Evolutionary conservation across 2,329 filamentous ascomycete genomes (phyloP).

Genomic region (Ophiosphaerella narmari): DNA sequence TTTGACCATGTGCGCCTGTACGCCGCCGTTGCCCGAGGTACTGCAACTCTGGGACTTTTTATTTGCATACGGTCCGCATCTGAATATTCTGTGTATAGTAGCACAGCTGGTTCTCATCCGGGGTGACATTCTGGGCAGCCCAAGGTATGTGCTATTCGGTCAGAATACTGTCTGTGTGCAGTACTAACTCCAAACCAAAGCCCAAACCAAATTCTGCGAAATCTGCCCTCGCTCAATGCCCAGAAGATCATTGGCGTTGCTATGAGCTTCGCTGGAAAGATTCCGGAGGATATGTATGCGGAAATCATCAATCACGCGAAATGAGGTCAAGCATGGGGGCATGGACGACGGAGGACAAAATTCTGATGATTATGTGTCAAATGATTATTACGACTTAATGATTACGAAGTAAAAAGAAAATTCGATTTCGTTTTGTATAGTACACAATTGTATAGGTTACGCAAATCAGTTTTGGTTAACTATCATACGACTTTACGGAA

Average conservation of each 20-base stretch:
- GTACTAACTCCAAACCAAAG: conserved; percentile 40
- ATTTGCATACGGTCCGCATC: conserved; percentile 90
- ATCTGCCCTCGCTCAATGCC: conserved; percentile 81
- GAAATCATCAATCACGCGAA: conserved; percentile 88
- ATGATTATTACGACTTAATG: too few species aligned
- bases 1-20: conserved; percentile 92
- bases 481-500: too few species aligned
- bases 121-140: conserved; percentile 78
- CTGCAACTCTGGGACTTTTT: conserved; percentile 95
- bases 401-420: too few species aligned
- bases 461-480: too few species aligned
- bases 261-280: conserved; percentile 83
- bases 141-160: conserved; percentile 64
- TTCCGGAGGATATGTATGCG: conserved; percentile 86
- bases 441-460: too few species aligned
- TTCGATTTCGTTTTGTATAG: too few species aligned
- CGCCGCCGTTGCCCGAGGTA: conserved; percentile 91
- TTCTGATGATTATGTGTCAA: too few species aligned
- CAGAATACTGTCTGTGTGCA: background rate
- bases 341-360: too few species aligned
- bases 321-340: background rate
- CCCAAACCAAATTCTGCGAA: conserved; percentile 88
- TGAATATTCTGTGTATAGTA: conserved; percentile 96
- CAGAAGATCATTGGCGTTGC: conserved; percentile 84
- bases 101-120: conserved; percentile 90